Base-by-base conservation (phyloP, 208 protist genomes). In the Acanthamoeba healyi region DNA sequence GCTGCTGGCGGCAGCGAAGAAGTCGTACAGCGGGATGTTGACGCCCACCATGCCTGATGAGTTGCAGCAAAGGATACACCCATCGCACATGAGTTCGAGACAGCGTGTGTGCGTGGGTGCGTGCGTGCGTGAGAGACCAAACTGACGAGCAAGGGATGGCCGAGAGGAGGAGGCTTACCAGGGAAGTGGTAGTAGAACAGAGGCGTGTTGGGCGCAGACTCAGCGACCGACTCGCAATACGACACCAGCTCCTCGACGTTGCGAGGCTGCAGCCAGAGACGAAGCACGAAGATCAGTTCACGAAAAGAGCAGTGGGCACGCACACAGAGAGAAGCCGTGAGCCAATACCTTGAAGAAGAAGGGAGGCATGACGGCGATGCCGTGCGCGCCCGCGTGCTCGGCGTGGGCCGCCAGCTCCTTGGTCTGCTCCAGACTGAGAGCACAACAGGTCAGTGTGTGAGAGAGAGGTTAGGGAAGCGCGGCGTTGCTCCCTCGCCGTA, bases 141-240 rank as follows among this genome's bases (percentile, higher is more conserved):
- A n/a, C n/a, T n/a, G n/a, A n/a, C n/a, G n/a, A n/a, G n/a, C n/a
- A n/a, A n/a, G n/a, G n/a, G n/a, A n/a, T n/a, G n/a, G n/a, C n/a
- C n/a, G 32, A 70, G 61, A 3, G 19, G 2, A 2, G 24, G 1
- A 2, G 2, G 1, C 19, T 6, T 72, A 81, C 70, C 70, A 9
- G 82, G 82, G 82, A 90, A 90, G 40, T 90, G 56, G 51, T 90
- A 90, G 54, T 90, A 90, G 82, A 90, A 70, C 54, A 90, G 38
- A 24, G 82, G 82, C 3, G 82, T 90, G 24, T 67, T 19, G 12
- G 82, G 56, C n/a, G 82, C 82, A n/a, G 82, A 46, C 82, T 61
- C 51, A 17, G 54, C 82, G 29, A 90, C 82, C 1, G 74, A 84
- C 74, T 84, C 74, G 42, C 74, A 84, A 42, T 84, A 84, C 3